phyloP scores from a whole-genome alignment of 192 early-diverging fungal species.

The Diversispora eburnea region DNA sequence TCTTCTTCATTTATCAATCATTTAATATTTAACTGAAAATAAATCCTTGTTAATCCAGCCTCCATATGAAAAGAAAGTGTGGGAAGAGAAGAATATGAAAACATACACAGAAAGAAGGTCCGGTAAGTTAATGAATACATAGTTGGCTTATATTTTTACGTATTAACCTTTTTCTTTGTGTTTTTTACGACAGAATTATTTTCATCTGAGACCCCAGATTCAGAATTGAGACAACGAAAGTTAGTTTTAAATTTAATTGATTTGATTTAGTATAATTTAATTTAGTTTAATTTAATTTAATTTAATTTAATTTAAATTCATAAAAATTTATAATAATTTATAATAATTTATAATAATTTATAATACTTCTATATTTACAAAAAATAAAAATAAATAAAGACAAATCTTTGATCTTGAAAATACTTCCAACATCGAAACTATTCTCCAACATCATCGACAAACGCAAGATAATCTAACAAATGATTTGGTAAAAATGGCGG shows the following conservation, averaged over 20 bases:
- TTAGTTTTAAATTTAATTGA: neutral
- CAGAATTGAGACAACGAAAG: slow-evolving; percentile 20
- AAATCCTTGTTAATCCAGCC: neutral
- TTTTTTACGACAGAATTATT: slow-evolving; percentile 12
- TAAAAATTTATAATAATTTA: neutral
- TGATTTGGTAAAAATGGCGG: slow-evolving; percentile 46
- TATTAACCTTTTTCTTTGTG: neutral
- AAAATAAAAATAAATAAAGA: neutral
- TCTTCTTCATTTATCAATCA: neutral
- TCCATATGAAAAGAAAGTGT: neutral
- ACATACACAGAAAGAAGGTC: neutral
- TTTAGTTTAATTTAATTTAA: neutral
- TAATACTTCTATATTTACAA: neutral
- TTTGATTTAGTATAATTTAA: neutral
- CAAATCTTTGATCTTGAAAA: slow-evolving; percentile 31
- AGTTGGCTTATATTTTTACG: neutral
- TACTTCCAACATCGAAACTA: slow-evolving; percentile 36
- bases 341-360: neutral
- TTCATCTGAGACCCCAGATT: neutral
- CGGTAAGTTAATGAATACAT: neutral
- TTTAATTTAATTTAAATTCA: no score
- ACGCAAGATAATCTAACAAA: slow-evolving; percentile 48
- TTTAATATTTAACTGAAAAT: neutral
- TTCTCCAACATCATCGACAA: slow-evolving; percentile 49
- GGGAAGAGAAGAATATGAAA: neutral